Evolutionary conservation across 805 yeast species (phyloP).

Genomic region (Tetrapisispora arboricola): DNA sequence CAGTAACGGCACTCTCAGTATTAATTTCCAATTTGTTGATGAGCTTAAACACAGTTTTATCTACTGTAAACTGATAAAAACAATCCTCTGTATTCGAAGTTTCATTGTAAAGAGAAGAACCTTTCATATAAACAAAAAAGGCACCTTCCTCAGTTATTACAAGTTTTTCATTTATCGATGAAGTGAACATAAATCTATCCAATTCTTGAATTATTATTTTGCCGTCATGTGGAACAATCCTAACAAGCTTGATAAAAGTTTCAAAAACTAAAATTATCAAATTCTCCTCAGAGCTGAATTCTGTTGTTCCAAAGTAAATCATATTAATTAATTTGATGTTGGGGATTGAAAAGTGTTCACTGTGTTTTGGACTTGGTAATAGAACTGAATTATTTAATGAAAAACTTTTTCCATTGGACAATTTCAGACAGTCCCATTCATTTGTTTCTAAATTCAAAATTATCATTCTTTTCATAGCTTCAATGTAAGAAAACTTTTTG

Average conservation of each 20-base stretch:
- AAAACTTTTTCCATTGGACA: conserved; percentile 20
- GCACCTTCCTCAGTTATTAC: background rate
- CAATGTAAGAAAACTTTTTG: conserved; percentile 15
- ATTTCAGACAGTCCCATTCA: conserved; percentile 22
- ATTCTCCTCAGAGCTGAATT: background rate
- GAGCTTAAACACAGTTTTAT: conserved; percentile 1
- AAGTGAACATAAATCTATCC: conserved; percentile 2
- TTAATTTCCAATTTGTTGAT: conserved; percentile 4
- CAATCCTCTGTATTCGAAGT: background rate
- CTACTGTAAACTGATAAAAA: background rate
- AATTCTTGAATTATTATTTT: conserved; percentile 8
- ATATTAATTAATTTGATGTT: background rate
- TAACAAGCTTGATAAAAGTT: conserved; percentile 10
- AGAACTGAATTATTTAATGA: conserved; percentile 12
- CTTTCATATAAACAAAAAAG: conserved; percentile 1
- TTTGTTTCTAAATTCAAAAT: conserved; percentile 13
- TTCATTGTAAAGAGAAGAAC: background rate
- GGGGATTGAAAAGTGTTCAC: background rate
- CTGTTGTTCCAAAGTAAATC: conserved; percentile 8
- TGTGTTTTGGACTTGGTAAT: background rate
- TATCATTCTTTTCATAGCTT: conserved; percentile 20
- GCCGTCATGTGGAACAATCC: conserved; percentile 11
- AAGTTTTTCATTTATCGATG: conserved; percentile 3
- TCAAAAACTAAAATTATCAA: conserved; percentile 10
- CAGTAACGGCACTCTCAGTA: conserved; percentile 7